These are phyloP conservation scores for Amoeboaphelidium protococcarum DNA, from an alignment of 371 early-diverging fungal genomes.

Conservation along the genomic window DNA sequence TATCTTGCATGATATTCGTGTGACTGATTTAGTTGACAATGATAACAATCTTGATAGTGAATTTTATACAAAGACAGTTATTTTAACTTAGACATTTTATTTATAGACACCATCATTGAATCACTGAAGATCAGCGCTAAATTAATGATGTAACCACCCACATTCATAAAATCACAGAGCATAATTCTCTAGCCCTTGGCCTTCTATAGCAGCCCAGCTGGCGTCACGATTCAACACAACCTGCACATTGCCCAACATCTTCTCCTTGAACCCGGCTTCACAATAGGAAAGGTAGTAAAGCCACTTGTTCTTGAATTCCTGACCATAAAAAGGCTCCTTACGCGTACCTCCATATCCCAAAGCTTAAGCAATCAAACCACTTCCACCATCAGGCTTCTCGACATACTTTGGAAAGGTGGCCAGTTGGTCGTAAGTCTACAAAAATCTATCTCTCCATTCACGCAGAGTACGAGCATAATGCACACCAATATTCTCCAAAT, in stretches of 20 bases:
- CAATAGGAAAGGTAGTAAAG: slow-evolving; percentile 37
- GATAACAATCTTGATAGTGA: too few species aligned
- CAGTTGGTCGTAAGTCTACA: slow-evolving; percentile 15
- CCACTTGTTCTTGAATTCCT: slow-evolving; percentile 24
- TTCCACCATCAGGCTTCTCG: not conserved
- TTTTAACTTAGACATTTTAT: too few species aligned
- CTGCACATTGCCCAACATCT: slow-evolving; percentile 27
- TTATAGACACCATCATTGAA: too few species aligned
- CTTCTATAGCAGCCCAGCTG: too few species aligned
- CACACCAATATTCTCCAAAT: slow-evolving; percentile 25
- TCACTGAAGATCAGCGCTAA: too few species aligned
- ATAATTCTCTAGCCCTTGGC: too few species aligned
- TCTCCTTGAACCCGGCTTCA: slow-evolving; percentile 31
- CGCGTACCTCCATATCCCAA: slow-evolving; percentile 1
- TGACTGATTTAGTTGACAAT: too few species aligned
- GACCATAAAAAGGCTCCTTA: slow-evolving; percentile 9
- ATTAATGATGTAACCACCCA: too few species aligned
- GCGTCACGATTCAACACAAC: slow-evolving; percentile 16
- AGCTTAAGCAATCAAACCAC: slow-evolving; percentile 2
- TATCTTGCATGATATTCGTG: too few species aligned
- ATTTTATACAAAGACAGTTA: too few species aligned
- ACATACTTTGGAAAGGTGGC: slow-evolving; percentile 4
- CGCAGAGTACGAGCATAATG: slow-evolving; percentile 35
- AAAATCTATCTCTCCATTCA: slow-evolving; percentile 28
- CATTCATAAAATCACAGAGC: too few species aligned